Evolutionary conservation across 2,329 filamentous ascomycete species (phyloP).

Genomic region (Pestalotiopsis sp.): DNA sequence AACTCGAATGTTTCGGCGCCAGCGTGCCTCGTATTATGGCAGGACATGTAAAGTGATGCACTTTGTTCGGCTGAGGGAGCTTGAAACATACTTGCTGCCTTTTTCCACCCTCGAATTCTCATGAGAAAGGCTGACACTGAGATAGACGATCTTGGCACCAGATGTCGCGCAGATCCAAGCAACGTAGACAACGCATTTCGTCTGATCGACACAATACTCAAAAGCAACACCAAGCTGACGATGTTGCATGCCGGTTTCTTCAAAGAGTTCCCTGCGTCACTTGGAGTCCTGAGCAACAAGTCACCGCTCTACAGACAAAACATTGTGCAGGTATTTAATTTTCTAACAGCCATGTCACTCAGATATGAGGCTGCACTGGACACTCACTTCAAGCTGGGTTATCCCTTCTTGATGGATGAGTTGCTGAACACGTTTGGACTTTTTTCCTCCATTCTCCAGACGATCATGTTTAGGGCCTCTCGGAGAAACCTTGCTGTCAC

Average conservation of each 20-base stretch:
- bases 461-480: slow-evolving; percentile 53
- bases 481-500: slow-evolving; percentile 46
- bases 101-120: background rate
- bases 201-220: slow-evolving; percentile 37
- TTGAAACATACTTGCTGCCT: background rate
- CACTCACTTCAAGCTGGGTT: slow-evolving; percentile 38
- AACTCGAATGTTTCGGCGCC: background rate
- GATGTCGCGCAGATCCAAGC: slow-evolving; percentile 21
- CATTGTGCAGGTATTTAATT: slow-evolving; percentile 40
- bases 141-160: slow-evolving; percentile 30
- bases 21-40: background rate
- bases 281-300: slow-evolving; percentile 16
- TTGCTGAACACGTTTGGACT: slow-evolving; percentile 49
- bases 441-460: slow-evolving; percentile 52
- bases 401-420: slow-evolving; percentile 60
- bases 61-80: background rate
- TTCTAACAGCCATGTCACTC: slow-evolving; percentile 43
- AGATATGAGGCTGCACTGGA: slow-evolving; percentile 39
- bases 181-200: slow-evolving; percentile 35
- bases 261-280: slow-evolving; percentile 34
- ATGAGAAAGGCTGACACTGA: background rate
- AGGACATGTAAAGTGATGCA: background rate
- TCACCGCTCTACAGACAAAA: slow-evolving; percentile 18
- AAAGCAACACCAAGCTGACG: slow-evolving; percentile 36
- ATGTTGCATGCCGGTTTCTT: slow-evolving; percentile 33